Base-by-base conservation (phyloP, 257 asterid species). In the Nicotiana tomentosiformis region DNA sequence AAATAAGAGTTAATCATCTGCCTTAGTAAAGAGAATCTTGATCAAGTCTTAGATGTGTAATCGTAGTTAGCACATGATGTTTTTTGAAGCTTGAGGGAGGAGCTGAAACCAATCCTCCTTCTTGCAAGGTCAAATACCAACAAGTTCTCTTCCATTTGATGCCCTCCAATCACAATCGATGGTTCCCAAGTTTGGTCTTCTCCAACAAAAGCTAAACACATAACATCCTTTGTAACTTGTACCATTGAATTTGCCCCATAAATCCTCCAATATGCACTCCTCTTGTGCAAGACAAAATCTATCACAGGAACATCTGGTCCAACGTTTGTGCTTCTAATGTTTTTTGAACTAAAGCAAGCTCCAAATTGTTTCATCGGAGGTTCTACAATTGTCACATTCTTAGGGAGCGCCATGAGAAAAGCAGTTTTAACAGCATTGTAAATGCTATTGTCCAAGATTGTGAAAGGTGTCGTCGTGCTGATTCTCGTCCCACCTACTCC, bases 401-500 rank as follows among this genome's bases (percentile, higher is more conserved):
- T 72, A 0, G 91, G 17, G 5, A 91, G 89, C 2, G 92, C 94
- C 78, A 88, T 87, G 0, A 64, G 79, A 35, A 88, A 92, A 15
- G 93, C 95, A 70, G 55, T 23, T 83, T 86, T 66, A 0, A 91
- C 30, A 10, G 94, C 91, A 51, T 82, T 81, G 86, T 88, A 90
- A 7, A 90, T 89, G 3, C 90, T 88, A 12, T 62, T 69, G 20
- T 90, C 89, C 17, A 90, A 60, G 15, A 87, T 55, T 0, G 95
- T 90, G 83, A 78, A 92, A 37, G 91, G 90, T 65, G 55, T 81
- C 0, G 85, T 17, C 0, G 92, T 91, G 67, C 93, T 89, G 78
- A 93, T 90, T 20, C 85, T 93, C 1, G 95, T 91, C 17, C 97
- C 98, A 1, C 94, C 97, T 6, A 33, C 39, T 2, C 98, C 91